Conservation (phyloP, 805 yeast species). For the Diddensiella santjacobensis region DNA sequence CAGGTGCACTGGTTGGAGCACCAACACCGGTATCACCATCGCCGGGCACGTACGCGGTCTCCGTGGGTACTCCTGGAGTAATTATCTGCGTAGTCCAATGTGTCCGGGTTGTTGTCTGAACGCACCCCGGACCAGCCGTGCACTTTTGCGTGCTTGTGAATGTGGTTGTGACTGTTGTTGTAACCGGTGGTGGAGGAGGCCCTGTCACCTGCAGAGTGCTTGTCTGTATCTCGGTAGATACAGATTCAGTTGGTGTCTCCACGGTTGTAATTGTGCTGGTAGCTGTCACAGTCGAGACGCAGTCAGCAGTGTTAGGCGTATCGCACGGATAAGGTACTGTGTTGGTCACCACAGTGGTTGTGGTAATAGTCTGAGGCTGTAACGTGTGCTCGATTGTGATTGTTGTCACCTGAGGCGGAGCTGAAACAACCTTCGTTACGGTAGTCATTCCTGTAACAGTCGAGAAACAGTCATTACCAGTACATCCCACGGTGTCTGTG, state of each 20-base stretch:
- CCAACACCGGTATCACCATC: conserved; percentile 1
- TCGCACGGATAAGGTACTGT: conserved; percentile 17
- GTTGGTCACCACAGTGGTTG: conserved; percentile 5
- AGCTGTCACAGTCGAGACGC: conserved; percentile 10
- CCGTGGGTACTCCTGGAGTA: conserved; percentile 12
- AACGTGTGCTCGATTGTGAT: conserved; percentile 5
- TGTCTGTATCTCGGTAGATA: background rate
- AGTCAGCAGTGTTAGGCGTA: conserved; percentile 3
- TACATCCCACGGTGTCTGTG: conserved; percentile 1
- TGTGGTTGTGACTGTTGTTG: conserved; percentile 8
- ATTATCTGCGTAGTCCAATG: conserved; percentile 6
- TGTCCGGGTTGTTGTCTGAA: conserved; percentile 9
- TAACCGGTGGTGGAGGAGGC: conserved; percentile 12
- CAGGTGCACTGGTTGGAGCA: no score
- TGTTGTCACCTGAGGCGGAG: conserved; percentile 13
- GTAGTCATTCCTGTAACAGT: conserved; percentile 15
- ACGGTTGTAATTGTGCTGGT: conserved; percentile 7
- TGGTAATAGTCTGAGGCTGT: conserved; percentile 9
- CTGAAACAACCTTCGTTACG: conserved; percentile 3
- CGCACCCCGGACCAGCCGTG: conserved; percentile 4
- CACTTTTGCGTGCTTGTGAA: conserved; percentile 12
- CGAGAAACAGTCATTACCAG: conserved; percentile 5
- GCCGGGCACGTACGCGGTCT: conserved; percentile 11
- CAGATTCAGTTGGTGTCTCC: conserved; percentile 8
- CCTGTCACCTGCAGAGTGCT: conserved; percentile 11